phyloP scores from a whole-genome alignment of 2,329 filamentous ascomycete species.

The Arthrobotrys musiformis region DNA sequence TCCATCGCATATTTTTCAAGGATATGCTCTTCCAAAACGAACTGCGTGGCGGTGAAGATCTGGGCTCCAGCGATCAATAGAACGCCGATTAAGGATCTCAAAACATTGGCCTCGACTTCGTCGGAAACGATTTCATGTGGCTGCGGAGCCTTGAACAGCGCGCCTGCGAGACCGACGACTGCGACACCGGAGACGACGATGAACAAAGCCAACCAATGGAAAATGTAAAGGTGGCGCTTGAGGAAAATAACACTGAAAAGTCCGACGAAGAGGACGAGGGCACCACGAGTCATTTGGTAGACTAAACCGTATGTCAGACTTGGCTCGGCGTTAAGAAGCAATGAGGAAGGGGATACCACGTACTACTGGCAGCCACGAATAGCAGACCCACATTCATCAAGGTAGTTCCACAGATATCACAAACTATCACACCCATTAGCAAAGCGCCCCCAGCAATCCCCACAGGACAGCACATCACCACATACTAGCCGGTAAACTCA shows the following conservation, averaged over 20 bases:
- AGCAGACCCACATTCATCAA: constrained; percentile 96
- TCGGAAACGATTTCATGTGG: constrained; percentile 60
- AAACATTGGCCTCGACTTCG: constrained; percentile 64
- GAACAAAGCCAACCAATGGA: constrained; percentile 90
- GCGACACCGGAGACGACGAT: constrained; percentile 89
- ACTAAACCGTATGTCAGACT: constrained; percentile 62
- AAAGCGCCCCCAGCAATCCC: neutral
- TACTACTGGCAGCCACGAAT: constrained; percentile 86
- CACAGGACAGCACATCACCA: constrained; percentile 4
- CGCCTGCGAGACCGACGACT: constrained; percentile 87
- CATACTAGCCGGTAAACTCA: constrained; percentile 77
- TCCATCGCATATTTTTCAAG: constrained; percentile 81
- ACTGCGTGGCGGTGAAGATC: constrained; percentile 96
- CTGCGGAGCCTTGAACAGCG: constrained; percentile 77
- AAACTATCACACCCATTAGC: constrained; percentile 67
- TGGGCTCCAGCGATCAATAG: constrained; percentile 92
- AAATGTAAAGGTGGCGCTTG: constrained; percentile 79
- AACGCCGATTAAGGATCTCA: constrained; percentile 82
- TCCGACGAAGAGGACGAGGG: constrained; percentile 93
- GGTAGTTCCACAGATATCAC: constrained; percentile 93
- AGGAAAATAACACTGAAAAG: constrained; percentile 94
- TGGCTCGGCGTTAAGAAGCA: constrained; percentile 3
- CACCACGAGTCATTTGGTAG: constrained; percentile 98
- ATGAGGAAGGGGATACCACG: constrained; percentile 5
- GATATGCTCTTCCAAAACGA: constrained; percentile 94